Evolutionary conservation across 73 alveolate species (phyloP).

Genomic region (Paramecium pentaurelia): DNA sequence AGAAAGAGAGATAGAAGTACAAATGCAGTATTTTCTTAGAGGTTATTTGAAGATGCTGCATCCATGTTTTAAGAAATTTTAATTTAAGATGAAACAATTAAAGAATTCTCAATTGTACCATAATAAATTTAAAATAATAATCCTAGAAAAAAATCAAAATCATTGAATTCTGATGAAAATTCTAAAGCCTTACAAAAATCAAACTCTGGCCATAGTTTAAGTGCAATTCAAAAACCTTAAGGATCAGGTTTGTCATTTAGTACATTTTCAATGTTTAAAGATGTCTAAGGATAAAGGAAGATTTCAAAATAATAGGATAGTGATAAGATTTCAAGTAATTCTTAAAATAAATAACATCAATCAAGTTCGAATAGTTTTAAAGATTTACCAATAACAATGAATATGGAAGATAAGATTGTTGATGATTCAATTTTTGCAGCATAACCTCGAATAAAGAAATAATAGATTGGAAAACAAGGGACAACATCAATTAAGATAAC

Average conservation of each 20-base stretch:
- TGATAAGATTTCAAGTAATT: background rate
- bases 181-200: background rate
- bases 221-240: background rate
- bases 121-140: background rate
- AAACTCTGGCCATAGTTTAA: background rate
- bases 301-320: slow-evolving; percentile 8
- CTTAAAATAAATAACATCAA: slow-evolving; percentile 3
- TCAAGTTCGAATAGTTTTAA: slow-evolving; percentile 36
- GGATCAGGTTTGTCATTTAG: background rate
- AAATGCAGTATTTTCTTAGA: background rate
- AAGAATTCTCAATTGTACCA: background rate
- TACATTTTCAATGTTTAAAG: background rate
- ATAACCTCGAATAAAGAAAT: background rate
- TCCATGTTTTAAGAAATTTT: background rate
- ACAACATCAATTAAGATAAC: background rate
- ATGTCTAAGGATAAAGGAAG: background rate
- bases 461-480: background rate
- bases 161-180: slow-evolving; percentile 1
- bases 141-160: background rate
- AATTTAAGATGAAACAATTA: background rate
- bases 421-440: background rate
- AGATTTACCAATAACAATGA: background rate
- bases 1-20: background rate
- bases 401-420: slow-evolving; percentile 1
- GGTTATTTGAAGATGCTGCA: slow-evolving; percentile 27